phyloP scores from a whole-genome alignment of 176 grass and related monocot genomes.

The Oryza officinalis region DNA sequence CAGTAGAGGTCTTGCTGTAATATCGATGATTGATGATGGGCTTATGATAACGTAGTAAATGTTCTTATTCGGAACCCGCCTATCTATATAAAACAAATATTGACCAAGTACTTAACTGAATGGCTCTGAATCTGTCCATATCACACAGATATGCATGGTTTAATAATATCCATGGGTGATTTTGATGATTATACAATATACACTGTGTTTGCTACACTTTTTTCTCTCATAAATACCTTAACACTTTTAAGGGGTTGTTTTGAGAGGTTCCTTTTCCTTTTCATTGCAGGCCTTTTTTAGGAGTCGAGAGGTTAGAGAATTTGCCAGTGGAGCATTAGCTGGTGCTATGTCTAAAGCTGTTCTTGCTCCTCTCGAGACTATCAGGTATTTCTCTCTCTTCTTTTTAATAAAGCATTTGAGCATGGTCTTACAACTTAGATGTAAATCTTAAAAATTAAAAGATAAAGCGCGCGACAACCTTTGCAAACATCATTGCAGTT shows the following conservation, averaged over 20 bases:
- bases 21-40: neutral
- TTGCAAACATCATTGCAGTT: neutral
- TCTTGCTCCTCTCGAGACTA: constrained; percentile 83
- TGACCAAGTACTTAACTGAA: neutral
- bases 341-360: constrained; percentile 93
- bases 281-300: constrained; percentile 51
- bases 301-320: constrained; percentile 66
- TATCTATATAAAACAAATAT: neutral
- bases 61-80: neutral
- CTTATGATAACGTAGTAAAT: neutral
- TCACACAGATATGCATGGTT: neutral
- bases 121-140: neutral
- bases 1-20: neutral
- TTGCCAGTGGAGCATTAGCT: constrained; percentile 79
- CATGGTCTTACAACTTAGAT: neutral
- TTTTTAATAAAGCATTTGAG: neutral
- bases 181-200: neutral
- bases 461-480: constrained; percentile 5
- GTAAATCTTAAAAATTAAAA: neutral
- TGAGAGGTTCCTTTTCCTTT: constrained; percentile 2
- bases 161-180: neutral
- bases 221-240: constrained; percentile 1
- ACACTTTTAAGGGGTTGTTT: constrained; percentile 4
- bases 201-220: neutral
- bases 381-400: constrained; percentile 45